phyloP scores from a whole-genome alignment of 176 grass and related monocot species.

The Metroxylon sagu region DNA sequence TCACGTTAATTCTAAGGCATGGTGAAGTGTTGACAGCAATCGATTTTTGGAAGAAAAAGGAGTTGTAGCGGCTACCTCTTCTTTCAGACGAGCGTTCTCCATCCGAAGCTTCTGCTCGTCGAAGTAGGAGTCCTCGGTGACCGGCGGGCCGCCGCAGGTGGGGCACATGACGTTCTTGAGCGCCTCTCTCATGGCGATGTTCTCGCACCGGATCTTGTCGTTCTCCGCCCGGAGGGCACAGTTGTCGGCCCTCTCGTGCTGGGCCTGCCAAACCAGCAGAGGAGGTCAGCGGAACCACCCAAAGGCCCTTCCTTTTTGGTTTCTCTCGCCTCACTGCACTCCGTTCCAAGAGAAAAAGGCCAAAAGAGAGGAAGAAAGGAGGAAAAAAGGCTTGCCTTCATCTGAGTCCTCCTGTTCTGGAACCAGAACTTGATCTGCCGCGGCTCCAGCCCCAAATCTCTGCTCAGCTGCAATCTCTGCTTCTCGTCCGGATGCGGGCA shows the following conservation, averaged over 20 bases:
- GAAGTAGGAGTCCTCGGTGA: constrained; percentile 68
- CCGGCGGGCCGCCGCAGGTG: constrained; percentile 62
- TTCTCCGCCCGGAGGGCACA: constrained; percentile 80
- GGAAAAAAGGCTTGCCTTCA: constrained; percentile 51
- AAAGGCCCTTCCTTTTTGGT: constrained; percentile 11
- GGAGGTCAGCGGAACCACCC: not conserved
- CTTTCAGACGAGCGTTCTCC: constrained; percentile 85
- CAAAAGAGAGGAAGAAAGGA: not conserved
- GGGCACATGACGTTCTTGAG: constrained; percentile 89
- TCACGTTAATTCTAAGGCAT: too few species aligned
- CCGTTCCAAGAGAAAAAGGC: constrained; percentile 10
- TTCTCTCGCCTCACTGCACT: constrained; percentile 10
- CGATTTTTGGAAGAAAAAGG: not conserved
- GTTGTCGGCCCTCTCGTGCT: constrained; percentile 88
- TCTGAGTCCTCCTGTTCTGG: constrained; percentile 96
- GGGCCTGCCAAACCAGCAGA: constrained; percentile 33
- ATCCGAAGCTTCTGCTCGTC: constrained; percentile 96
- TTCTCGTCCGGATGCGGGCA: constrained; percentile 96
- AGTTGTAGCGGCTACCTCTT: constrained; percentile 37
- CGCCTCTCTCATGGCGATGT: constrained; percentile 87
- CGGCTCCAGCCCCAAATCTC: constrained; percentile 70
- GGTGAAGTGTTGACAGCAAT: too few species aligned
- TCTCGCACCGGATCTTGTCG: constrained; percentile 98
- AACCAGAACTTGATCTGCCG: constrained; percentile 99
- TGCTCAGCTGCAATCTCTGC: constrained; percentile 78